Conservation (phyloP, 2,329 filamentous ascomycete species). For the Didymella pomorum region DNA sequence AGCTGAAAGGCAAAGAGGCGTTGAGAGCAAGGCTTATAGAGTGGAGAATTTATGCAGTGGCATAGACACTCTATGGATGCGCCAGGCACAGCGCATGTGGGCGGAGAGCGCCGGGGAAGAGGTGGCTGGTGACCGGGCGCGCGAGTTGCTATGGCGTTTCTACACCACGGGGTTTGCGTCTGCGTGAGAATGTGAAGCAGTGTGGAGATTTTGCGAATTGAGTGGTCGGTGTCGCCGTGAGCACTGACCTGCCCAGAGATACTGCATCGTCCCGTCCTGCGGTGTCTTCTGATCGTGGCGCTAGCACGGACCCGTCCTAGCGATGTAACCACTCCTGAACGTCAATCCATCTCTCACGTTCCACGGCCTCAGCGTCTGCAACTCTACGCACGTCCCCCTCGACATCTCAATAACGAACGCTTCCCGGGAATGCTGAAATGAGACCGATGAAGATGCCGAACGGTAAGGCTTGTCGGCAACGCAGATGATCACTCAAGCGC, state of each 20-base stretch:
- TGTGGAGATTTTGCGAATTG: constrained; percentile 3
- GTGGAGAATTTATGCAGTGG: constrained; percentile 7
- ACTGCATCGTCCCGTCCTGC: constrained; percentile 17
- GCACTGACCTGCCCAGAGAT: constrained; percentile 17
- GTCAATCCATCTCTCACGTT: constrained; percentile 19
- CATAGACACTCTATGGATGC: background rate
- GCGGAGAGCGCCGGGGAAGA: background rate
- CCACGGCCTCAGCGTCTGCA: constrained; percentile 18
- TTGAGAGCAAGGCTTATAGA: constrained; percentile 6
- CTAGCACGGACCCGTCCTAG: constrained; percentile 8
- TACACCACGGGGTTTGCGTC: background rate
- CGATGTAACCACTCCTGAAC: constrained; percentile 21
- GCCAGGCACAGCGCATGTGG: background rate
- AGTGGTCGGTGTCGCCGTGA: constrained; percentile 9
- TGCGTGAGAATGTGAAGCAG: constrained; percentile 13
- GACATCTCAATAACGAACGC: constrained; percentile 13
- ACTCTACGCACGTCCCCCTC: constrained; percentile 20
- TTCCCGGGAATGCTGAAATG: constrained; percentile 20
- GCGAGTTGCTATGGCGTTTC: constrained; percentile 3
- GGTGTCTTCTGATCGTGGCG: constrained; percentile 11
- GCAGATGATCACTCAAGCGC: background rate
- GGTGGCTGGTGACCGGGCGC: constrained; percentile 6
- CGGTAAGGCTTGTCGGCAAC: constrained; percentile 7
- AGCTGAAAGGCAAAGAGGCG: background rate
- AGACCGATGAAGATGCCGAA: constrained; percentile 8